Conservation (phyloP, 257 asterid species). For the Petunia secreta region DNA sequence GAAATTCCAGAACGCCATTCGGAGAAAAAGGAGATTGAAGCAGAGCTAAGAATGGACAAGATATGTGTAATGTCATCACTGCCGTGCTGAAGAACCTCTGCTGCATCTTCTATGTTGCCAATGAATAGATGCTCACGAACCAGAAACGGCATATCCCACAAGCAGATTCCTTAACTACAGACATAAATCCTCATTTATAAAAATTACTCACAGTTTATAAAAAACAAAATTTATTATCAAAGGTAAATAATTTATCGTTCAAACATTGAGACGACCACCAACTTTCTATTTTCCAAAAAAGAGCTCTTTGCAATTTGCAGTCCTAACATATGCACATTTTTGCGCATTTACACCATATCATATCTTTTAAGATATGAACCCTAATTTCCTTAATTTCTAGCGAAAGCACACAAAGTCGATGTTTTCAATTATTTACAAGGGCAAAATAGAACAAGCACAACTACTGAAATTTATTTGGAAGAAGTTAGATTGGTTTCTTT, state of each 20-base stretch:
- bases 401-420: too few relatives aligned
- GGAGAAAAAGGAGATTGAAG: slow-evolving; percentile 83
- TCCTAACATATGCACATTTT: too few relatives aligned
- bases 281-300: neutral
- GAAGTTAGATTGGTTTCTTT: too few relatives aligned
- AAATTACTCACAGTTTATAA: neutral
- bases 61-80: slow-evolving; percentile 76
- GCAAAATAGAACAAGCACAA: too few relatives aligned
- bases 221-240: slow-evolving; percentile 3
- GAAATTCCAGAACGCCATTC: slow-evolving; percentile 82
- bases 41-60: slow-evolving; percentile 81
- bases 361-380: too few relatives aligned
- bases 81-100: slow-evolving; percentile 84
- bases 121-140: slow-evolving; percentile 81
- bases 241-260: neutral
- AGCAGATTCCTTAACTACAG: slow-evolving; percentile 25
- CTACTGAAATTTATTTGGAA: too few relatives aligned
- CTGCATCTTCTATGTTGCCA: slow-evolving; percentile 90
- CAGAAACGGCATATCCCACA: slow-evolving; percentile 74
- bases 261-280: slow-evolving; percentile 3
- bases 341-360: too few relatives aligned
- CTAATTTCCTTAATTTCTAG: too few relatives aligned
- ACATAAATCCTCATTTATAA: neutral
- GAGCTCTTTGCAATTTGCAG: too few relatives aligned
- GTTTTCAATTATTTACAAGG: too few relatives aligned